Evolutionary conservation across 2,329 filamentous ascomycete genomes (phyloP).

Genomic region (Lachnellula occidentalis): DNA sequence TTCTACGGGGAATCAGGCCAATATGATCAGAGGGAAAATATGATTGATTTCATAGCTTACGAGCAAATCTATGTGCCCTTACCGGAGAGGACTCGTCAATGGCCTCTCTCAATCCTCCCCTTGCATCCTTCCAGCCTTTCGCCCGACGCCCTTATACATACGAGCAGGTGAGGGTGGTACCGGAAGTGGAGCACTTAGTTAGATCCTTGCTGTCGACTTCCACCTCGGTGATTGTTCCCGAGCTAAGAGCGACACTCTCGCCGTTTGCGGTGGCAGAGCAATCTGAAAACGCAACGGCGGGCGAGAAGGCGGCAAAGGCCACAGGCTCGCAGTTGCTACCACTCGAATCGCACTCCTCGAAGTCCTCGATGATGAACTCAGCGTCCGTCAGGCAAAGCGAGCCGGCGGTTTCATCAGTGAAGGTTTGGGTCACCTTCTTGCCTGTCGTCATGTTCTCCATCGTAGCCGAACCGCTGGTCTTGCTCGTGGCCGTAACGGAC

Average conservation of each 20-base stretch:
- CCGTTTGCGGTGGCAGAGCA: not conserved
- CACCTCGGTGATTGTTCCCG: not conserved
- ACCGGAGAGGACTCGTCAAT: no score
- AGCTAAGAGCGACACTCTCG: not conserved
- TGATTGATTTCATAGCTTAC: no score
- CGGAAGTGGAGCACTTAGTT: not conserved
- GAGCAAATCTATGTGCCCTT: no score
- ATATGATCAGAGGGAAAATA: no score
- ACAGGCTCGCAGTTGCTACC: not conserved
- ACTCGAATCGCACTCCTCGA: conserved; percentile 20
- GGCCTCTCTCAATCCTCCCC: no score
- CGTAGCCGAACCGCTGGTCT: conserved; percentile 36
- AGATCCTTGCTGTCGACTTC: not conserved
- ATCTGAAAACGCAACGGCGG: not conserved
- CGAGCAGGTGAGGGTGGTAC: not conserved
- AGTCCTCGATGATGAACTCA: conserved; percentile 47
- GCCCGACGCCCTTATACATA: conserved; percentile 11
- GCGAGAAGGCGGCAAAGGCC: not conserved
- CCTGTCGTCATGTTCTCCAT: conserved; percentile 42
- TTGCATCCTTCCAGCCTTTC: no score
- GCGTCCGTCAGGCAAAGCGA: conserved; percentile 38
- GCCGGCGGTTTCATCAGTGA: conserved; percentile 25
- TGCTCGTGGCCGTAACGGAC: conserved; percentile 33
- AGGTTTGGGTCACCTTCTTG: conserved; percentile 36
- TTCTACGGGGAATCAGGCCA: no score